Evolutionary conservation across 768 basidiomycete species (phyloP), one percentile per base, ranked within the genome.

Genomic region (Sporobolomyces roseus): DNA sequence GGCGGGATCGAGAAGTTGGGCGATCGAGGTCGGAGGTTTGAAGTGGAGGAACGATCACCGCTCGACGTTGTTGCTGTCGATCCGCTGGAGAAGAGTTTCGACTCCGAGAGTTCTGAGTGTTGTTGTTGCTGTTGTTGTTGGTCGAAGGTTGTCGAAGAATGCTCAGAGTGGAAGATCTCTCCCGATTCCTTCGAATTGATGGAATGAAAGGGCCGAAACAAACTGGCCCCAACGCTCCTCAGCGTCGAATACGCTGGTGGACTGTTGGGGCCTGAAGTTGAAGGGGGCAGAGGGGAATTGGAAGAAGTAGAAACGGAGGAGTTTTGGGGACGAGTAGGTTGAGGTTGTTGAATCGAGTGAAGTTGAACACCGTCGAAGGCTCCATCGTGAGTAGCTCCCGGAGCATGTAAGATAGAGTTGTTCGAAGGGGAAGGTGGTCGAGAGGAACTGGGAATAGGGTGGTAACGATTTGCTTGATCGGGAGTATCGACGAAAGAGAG

Each of bases 361-460:
- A 72, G 55, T n/a, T 38, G 64, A 4, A 41, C 49, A 43, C 71
- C 71, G 52, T 68, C 66, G 51, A 72, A 72, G 30, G 71, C 71
- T 35, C 71, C 71, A 49, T 72, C 71, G 67, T 72, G 71, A 23
- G 32, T 54, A 48, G 71, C 23, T 19, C 66, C 66, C 0, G 71
- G 66, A 13, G 66, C 71, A 35, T 72, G 61, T 43, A 68, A 51
- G 60, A 72, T 72, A 35, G 71, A 72, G 64, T 72, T 68, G 67
- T 66, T 68, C 35, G 66, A 62, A 5, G 71, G 71, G n/a, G 64
- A 66, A 13, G 63, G 67, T 7, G 71, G 71, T 29, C 71, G 71
- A 17, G 67, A 68, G 46, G 63, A 72, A 61, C 53, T 60, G 12
- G 71, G 71, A 21, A 72, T 59, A 19, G 71, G 64, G 19, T 68